These are phyloP conservation scores for Leucosporidium creatinivorum DNA, from an alignment of 768 basidiomycete genomes.

Conservation along the genomic window DNA sequence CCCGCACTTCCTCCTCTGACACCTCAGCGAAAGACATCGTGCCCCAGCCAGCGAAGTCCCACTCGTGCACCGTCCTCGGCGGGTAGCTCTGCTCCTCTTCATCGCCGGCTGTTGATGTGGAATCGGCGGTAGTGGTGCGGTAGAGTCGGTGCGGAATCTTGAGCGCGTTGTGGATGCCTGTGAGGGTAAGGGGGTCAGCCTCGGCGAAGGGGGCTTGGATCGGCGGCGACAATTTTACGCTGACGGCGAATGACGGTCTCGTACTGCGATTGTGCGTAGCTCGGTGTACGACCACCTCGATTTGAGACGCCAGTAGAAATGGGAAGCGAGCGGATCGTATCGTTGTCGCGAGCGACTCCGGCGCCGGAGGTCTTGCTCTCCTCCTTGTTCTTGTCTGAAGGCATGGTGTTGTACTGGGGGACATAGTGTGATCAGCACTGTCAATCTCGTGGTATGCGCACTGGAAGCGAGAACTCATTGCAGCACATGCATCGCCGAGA, in stretches of 20 bases:
- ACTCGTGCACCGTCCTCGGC: slow-evolving; percentile 55
- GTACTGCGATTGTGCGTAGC: neutral
- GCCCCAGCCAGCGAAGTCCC: slow-evolving; percentile 70
- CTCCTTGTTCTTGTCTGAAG: too few relatives aligned
- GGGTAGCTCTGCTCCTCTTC: neutral
- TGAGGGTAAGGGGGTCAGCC: neutral
- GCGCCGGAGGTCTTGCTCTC: too few relatives aligned
- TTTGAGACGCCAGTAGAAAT: too few relatives aligned
- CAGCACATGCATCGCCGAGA: too few relatives aligned
- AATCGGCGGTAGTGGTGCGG: neutral
- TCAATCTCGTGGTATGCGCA: too few relatives aligned
- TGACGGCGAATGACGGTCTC: neutral
- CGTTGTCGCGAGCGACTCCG: too few relatives aligned
- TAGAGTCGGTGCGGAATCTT: neutral
- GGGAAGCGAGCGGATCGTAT: too few relatives aligned
- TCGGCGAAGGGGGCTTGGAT: neutral
- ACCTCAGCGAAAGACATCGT: slow-evolving; percentile 50
- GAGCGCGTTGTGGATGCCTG: neutral
- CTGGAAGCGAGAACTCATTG: too few relatives aligned
- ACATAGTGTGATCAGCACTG: too few relatives aligned
- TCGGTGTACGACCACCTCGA: neutral
- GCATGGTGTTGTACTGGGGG: too few relatives aligned
- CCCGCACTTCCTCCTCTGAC: slow-evolving; percentile 44
- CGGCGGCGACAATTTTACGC: neutral
- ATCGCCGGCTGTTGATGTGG: neutral